These are phyloP conservation scores for Pyrenophora tritici-repentis DNA, from an alignment of 2,329 filamentous ascomycete genomes.

Conservation along the genomic window DNA sequence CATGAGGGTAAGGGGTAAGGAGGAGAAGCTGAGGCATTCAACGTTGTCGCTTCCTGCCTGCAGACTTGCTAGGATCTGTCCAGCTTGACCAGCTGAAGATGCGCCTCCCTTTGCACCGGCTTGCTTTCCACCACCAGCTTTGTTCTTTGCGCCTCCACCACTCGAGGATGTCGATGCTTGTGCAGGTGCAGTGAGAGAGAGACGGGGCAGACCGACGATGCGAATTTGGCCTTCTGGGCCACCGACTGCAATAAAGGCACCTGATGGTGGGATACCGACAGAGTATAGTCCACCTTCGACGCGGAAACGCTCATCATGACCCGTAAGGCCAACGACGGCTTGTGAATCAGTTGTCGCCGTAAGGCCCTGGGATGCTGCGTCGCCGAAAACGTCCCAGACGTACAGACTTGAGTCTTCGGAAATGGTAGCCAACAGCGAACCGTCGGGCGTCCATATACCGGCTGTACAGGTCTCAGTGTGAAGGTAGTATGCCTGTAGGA, in stretches of 20 bases:
- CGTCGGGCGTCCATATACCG: conserved; percentile 88
- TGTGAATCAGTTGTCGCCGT: conserved; percentile 61
- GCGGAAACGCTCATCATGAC: conserved; percentile 83
- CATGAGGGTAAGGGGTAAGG: conserved; percentile 64
- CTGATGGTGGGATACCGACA: conserved; percentile 79
- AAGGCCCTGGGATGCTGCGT: conserved; percentile 69
- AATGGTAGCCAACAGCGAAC: conserved; percentile 83
- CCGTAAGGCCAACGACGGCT: conserved; percentile 76
- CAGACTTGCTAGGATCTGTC: conserved; percentile 79
- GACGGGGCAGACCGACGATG: conserved; percentile 79
- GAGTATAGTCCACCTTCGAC: conserved; percentile 92
- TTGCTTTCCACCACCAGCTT: conserved; percentile 54
- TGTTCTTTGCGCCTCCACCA: conserved; percentile 55
- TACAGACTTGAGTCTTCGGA: conserved; percentile 87
- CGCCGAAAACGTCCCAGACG: conserved; percentile 90
- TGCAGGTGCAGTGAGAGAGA: conserved; percentile 44
- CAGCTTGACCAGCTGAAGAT: conserved; percentile 57
- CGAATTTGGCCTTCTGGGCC: conserved; percentile 86
- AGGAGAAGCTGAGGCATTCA: conserved; percentile 72
- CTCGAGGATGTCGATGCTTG: conserved; percentile 47
- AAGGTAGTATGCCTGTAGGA: conserved; percentile 89
- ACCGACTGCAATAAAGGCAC: conserved; percentile 80
- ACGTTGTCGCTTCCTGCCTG: conserved; percentile 79
- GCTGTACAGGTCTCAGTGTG: conserved; percentile 87
- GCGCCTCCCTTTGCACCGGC: conserved; percentile 47